Base-by-base conservation (phyloP, 2,329 filamentous ascomycete genomes). In the Microcyclosporella mali region DNA sequence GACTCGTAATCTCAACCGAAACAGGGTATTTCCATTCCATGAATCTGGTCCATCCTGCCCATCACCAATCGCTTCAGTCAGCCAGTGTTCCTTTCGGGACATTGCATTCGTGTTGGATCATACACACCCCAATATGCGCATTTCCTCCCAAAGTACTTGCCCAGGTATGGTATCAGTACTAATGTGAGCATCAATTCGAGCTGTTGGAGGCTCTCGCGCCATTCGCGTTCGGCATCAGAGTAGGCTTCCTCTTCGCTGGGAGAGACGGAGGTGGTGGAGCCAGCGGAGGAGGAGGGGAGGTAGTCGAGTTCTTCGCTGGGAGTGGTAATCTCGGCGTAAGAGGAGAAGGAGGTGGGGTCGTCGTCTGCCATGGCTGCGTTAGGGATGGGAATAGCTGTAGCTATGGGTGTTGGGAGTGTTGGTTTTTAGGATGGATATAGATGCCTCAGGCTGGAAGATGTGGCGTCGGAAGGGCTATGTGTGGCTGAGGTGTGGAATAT, bases 11-110 rank as follows among this genome's bases (percentile, higher is more conserved):
- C 36, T 69, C 66, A 33, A 95, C 73, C 48, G 94, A 84, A 43
- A 94, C 83, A 0, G 81, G 81, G 62, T 95, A 92, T 65, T 85
- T 83, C 89, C 88, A 97, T 64, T 88, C 80, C 89, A 95, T 95
- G 63, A 88, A 94, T 59, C 84, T 82, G 16, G 82, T 84, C 89
- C 90, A 95, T 55, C 88, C 89, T 95, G 56, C 33, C 48, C 2
- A 1, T 7, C 27, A 32, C 61, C n/a, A n/a, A n/a, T n/a, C n/a
- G n/a, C n/a, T n/a, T n/a, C n/a, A n/a, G n/a, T n/a, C n/a, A n/a
- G n/a, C n/a, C n/a, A n/a, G n/a, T n/a, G n/a, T n/a, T n/a, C n/a
- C n/a, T n/a, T n/a, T n/a, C n/a, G n/a, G n/a, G n/a, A n/a, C n/a
- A n/a, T n/a, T n/a, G n/a, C n/a, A n/a, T n/a, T n/a, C n/a, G n/a